Conservation (phyloP, 73 alveolate genomes). For the Paramecium sexaurelia region DNA sequence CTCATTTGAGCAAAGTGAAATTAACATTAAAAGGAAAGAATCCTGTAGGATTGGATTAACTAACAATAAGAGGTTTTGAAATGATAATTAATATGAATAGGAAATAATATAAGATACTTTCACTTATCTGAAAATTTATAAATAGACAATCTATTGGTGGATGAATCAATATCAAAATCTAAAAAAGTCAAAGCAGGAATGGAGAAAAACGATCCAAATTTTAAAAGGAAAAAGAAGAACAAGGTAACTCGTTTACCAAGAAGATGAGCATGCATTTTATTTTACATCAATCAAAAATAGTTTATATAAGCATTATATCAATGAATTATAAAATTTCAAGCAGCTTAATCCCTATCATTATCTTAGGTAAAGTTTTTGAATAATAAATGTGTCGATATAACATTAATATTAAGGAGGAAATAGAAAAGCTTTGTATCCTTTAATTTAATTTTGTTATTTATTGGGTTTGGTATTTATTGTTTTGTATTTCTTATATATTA, state of each 20-base stretch:
- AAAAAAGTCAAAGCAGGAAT: constrained; percentile 55
- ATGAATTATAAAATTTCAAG: too few relatives aligned
- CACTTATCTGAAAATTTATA: constrained; percentile 86
- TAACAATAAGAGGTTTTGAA: constrained; percentile 95
- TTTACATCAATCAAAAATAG: background rate
- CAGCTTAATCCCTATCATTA: too few relatives aligned
- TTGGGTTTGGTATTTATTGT: too few relatives aligned
- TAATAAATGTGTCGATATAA: too few relatives aligned
- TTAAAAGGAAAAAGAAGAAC: constrained; percentile 54
- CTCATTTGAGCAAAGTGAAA: constrained; percentile 92
- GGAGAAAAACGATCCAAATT: constrained; percentile 59
- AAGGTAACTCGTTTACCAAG: constrained; percentile 58
- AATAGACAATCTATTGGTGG: constrained; percentile 65
- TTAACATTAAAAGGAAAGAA: constrained; percentile 97
- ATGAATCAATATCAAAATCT: constrained; percentile 59
- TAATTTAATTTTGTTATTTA: too few relatives aligned
- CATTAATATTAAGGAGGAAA: too few relatives aligned
- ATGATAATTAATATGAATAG: background rate
- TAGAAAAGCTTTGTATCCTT: too few relatives aligned
- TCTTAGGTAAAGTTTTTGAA: too few relatives aligned
- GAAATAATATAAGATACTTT: constrained; percentile 94
- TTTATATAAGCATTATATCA: background rate
- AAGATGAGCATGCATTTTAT: background rate
- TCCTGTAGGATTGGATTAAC: constrained; percentile 94
- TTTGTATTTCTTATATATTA: too few relatives aligned